A percentile compares a stretch with the other conserved stretches of the same genome.
phyloP scores from a whole-genome alignment of 768 basidiomycete species.

The Leccinum incarnatum region DNA sequence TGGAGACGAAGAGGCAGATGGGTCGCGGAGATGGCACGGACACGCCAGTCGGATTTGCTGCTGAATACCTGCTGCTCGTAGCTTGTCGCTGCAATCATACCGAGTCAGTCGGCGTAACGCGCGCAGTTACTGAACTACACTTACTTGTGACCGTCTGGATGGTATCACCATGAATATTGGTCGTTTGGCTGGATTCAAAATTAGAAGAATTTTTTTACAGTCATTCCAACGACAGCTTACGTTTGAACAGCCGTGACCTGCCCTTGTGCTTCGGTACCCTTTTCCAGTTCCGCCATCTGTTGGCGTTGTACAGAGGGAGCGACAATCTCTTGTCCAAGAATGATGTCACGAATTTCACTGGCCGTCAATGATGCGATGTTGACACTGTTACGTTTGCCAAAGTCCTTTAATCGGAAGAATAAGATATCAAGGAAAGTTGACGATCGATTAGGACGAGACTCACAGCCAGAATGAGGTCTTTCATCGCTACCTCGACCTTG shows the following conservation, averaged over 20 bases:
- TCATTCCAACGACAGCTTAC: slow-evolving; percentile 32
- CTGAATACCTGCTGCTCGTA: slow-evolving; percentile 99
- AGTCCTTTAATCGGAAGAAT: slow-evolving; percentile 56
- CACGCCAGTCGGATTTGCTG: slow-evolving; percentile 99
- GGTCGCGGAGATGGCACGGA: slow-evolving; percentile 95
- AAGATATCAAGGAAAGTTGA: slow-evolving; percentile 6
- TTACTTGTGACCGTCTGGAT: slow-evolving; percentile 92
- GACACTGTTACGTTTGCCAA: slow-evolving; percentile 98
- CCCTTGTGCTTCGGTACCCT: slow-evolving; percentile 88
- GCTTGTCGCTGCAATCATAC: slow-evolving; percentile 64
- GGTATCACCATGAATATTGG: slow-evolving; percentile 94
- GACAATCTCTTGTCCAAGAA: slow-evolving; percentile 97
- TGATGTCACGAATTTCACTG: slow-evolving; percentile 97
- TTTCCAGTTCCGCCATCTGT: slow-evolving; percentile 99
- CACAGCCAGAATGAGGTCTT: slow-evolving; percentile 90
- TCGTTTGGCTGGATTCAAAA: slow-evolving; percentile 65
- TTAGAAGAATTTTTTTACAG: slow-evolving; percentile 2
- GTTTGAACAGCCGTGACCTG: slow-evolving; percentile 97
- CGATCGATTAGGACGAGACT: slow-evolving; percentile 21
- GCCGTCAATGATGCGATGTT: slow-evolving; percentile 97
- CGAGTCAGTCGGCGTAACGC: slow-evolving; percentile 1
- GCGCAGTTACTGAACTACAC: slow-evolving; percentile 21
- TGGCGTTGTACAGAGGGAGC: slow-evolving; percentile 95
- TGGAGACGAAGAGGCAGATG: slow-evolving; percentile 94
- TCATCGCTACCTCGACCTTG: slow-evolving; percentile 98